Conservation (phyloP, 1,284 basidiomycete genomes). For the Leucoagaricus sp. region DNA sequence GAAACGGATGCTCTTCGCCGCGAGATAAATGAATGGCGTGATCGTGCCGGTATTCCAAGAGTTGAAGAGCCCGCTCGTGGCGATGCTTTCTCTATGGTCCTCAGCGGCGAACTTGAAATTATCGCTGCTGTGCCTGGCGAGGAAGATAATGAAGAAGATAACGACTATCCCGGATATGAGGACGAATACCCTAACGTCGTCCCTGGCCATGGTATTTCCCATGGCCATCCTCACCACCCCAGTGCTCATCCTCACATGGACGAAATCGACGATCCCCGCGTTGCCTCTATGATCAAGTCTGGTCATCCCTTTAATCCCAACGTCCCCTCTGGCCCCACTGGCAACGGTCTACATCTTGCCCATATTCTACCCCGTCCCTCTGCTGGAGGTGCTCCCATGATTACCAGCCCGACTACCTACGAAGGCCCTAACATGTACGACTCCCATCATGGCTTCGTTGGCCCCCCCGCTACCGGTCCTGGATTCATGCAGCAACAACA, state of each 20-base stretch:
- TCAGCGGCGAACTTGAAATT: slow-evolving; percentile 69
- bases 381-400: slow-evolving; percentile 23
- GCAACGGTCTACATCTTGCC: slow-evolving; percentile 23
- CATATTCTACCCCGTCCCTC: slow-evolving; percentile 29
- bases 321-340: slow-evolving; percentile 18
- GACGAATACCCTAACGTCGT: slow-evolving; percentile 12
- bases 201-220: slow-evolving; percentile 10
- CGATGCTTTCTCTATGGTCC: slow-evolving; percentile 69
- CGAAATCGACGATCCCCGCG: slow-evolving; percentile 30
- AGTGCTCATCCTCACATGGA: slow-evolving; percentile 21
- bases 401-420: slow-evolving; percentile 30
- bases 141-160: slow-evolving; percentile 31
- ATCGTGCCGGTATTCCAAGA: slow-evolving; percentile 65
- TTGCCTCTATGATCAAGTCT: slow-evolving; percentile 21
- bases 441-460: slow-evolving; percentile 15
- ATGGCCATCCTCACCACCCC: slow-evolving; percentile 16
- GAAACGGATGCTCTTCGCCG: slow-evolving; percentile 81
- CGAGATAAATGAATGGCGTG: slow-evolving; percentile 88
- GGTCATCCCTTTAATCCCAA: slow-evolving; percentile 29
- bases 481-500: slow-evolving; percentile 20
- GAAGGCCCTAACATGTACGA: slow-evolving; percentile 21
- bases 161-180: slow-evolving; percentile 15
- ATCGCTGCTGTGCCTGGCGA: slow-evolving; percentile 49
- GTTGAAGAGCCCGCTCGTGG: slow-evolving; percentile 69
- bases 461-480: slow-evolving; percentile 7